Evolutionary conservation across 495 filamentous ascomycete species (phyloP), one percentile per base, ranked within the genome.

Genomic region (Tuber calosporum): DNA sequence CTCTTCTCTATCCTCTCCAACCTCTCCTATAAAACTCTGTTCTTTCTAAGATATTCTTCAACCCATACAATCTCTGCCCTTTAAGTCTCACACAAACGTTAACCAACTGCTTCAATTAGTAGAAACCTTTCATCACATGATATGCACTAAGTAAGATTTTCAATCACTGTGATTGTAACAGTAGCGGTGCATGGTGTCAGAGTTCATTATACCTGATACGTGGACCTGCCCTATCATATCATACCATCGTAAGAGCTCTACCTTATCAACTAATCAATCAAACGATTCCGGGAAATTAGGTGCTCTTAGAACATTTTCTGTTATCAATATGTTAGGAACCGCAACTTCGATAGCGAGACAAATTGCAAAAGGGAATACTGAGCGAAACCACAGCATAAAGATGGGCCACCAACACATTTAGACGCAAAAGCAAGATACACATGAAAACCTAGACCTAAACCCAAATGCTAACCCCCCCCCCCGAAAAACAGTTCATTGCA

Each of bases 381-480:
- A 22, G 11, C 0, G 30, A 62, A 62, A 34, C 4, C 26, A 30
- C 26, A 13, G 53, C 17, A 62, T 34, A 34, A 11, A 30, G 53
- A 62, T 30, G 26, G 53, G 26, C 53, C 53, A 62, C 53, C 53
- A 62, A 62, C 53, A 62, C 11, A 62, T 62, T 62, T 62, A 62
- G 11, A 26, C 30, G 34, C 53, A 62, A 53, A n/a, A 53, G 45
- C 13, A 62, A 62, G 53, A 30, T 30, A 62, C 4, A 43, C 17
- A 17, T 5, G 13, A n/a, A 30, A 62, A 30, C 53, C 53, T 34
- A 19, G 30, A 34, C 22, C 53, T 4, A 26, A 62, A 62, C 53
- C 53, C 53, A 62, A 34, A 62, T 62, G 53, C 53, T 62, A 62
- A 62, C 53, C 53, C 53, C 53, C 26, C 53, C 53, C 19, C 53